Base-by-base conservation (phyloP, 2,329 filamentous ascomycete genomes). In the Hirsutella minnesotensis region DNA sequence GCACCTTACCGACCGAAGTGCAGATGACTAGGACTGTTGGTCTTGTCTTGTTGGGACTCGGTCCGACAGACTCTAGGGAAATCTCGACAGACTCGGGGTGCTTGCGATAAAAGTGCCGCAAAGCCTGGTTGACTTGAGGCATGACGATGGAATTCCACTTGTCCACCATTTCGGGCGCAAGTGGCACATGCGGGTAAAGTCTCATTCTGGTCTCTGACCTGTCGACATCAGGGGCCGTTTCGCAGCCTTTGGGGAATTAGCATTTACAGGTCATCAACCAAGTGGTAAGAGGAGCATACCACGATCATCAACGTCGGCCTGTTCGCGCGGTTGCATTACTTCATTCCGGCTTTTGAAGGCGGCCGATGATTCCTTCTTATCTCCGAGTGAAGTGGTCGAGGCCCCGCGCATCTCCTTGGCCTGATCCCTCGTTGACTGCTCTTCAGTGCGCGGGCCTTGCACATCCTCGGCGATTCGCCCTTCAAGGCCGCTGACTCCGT, bases 11-110 rank as follows among this genome's bases (percentile, higher is more conserved):
- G 9, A 86, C 81, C 4, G 83, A 88, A 2, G 77, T 82, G 61
- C 85, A 90, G 4, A 86, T 80, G 9, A 90, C 79, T 18, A 89
- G 68, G 0, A 88, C 82, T 0, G 85, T 89, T 0, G 85, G 83
- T 43, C 72, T 75, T 0, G 80, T 79, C 43, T 73, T 77, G 30
- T 78, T 70, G 5, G 77, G 70, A 3, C 77, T 79, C 41, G 83
- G 79, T 16, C 85, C 85, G 34, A 88, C 78, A 1, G 79, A 82
- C 46, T 86, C 79, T 2, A 90, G 73, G 9, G 82, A 83, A 34
- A 90, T 86, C 53, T 86, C 84, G 29, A 86, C 78, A 1, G 83
- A 86, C 56, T 90, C 85, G 0, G 79, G 74, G 40, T 86, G 74
- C 51, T 84, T 84, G 49, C 75, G 75, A 53, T 88, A 80, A 46